These are phyloP conservation scores for Candida ipomoeae DNA, from an alignment of 805 yeast species.

Conservation along the genomic window DNA sequence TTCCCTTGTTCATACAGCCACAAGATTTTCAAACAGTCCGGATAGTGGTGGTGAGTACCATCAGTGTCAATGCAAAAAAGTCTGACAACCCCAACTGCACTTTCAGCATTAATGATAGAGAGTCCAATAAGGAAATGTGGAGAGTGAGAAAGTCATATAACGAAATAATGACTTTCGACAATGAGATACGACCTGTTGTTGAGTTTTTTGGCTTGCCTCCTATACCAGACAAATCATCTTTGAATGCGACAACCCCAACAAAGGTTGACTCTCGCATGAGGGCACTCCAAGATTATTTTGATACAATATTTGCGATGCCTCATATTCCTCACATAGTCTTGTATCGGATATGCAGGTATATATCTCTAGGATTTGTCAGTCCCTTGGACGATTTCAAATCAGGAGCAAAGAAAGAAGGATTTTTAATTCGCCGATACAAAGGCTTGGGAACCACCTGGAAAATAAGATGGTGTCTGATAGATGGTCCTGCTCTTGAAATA, in stretches of 20 bases:
- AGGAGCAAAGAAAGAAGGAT: conserved; percentile 61
- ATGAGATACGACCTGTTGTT: conserved; percentile 48
- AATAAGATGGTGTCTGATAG: conserved; percentile 62
- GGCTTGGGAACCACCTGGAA: conserved; percentile 66
- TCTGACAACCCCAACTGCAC: conserved; percentile 58
- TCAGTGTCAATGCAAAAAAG: conserved; percentile 33
- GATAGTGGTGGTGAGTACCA: conserved; percentile 47
- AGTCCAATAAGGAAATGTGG: conserved; percentile 66
- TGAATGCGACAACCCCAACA: conserved; percentile 54
- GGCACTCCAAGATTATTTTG: conserved; percentile 56
- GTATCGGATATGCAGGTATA: conserved; percentile 54
- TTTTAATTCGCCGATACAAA: conserved; percentile 57
- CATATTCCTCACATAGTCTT: conserved; percentile 52
- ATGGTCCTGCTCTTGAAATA: conserved; percentile 53
- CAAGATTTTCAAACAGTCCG: conserved; percentile 50
- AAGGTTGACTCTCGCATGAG: conserved; percentile 60
- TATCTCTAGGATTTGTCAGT: conserved; percentile 64
- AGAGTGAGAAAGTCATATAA: conserved; percentile 60
- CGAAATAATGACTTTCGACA: conserved; percentile 60
- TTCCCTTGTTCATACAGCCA: conserved; percentile 54
- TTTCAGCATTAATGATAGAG: conserved; percentile 61
- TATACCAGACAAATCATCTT: conserved; percentile 61
- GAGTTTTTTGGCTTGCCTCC: conserved; percentile 54
- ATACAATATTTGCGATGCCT: conserved; percentile 52
- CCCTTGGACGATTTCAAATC: conserved; percentile 50